Conservation (phyloP, 345 rosid genomes). For the thale cress (Arabidopsis thaliana) region TAIR10.1 NC_003074.8:490501-491000, state of each 20-base stretch:
- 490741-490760: constrained; percentile 45
- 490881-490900: constrained; percentile 5
- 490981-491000: background rate
- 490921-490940: constrained; percentile 14
- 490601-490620: constrained; percentile 41
- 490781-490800: constrained; percentile 36
- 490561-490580: constrained; percentile 36
- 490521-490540: constrained; percentile 37
- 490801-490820: constrained; percentile 38
- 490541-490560: constrained; percentile 34
- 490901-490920: constrained; percentile 17
- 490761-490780: constrained; percentile 37
- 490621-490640: constrained; percentile 16
- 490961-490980: constrained; percentile 5
- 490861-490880: constrained; percentile 2
- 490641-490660: constrained; percentile 20
- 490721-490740: constrained; percentile 46
- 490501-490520: background rate
- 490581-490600: constrained; percentile 25
- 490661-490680: constrained; percentile 47
- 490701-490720: background rate
- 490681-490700: constrained; percentile 16
- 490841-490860: constrained; percentile 17
- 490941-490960: background rate
- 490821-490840: constrained; percentile 30